These are phyloP conservation scores for Ceratobasidium sp. DNA, from an alignment of 1,284 basidiomycete species.

Conservation along the genomic window DNA sequence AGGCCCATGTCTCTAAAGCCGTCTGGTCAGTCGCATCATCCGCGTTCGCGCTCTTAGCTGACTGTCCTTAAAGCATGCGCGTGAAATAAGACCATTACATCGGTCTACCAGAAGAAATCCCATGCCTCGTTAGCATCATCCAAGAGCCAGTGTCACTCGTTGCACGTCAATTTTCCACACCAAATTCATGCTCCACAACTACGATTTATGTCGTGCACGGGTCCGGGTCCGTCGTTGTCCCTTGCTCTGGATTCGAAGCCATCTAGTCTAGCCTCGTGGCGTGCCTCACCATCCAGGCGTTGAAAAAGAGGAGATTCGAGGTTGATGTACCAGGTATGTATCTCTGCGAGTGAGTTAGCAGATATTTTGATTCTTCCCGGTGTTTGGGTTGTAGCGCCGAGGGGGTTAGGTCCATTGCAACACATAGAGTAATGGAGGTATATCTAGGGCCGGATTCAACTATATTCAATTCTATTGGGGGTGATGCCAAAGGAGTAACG, in stretches of 20 bases:
- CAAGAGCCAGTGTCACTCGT: conserved; percentile 58
- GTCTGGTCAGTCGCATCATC: conserved; percentile 26
- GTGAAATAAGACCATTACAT: conserved; percentile 71
- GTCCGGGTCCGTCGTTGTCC: conserved; percentile 76
- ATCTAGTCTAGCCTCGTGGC: conserved; percentile 76
- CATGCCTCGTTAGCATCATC: conserved; percentile 69
- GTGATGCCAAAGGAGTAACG: conserved; percentile 63
- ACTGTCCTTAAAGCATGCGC: conserved; percentile 63
- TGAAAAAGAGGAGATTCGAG: conserved; percentile 58
- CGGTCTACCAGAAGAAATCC: conserved; percentile 70
- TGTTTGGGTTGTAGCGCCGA: conserved; percentile 51
- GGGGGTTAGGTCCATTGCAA: conserved; percentile 59
- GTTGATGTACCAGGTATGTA: conserved; percentile 52
- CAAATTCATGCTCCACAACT: conserved; percentile 57
- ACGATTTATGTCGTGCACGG: conserved; percentile 75
- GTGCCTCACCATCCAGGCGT: conserved; percentile 67
- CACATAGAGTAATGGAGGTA: conserved; percentile 66
- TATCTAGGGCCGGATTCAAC: conserved; percentile 81
- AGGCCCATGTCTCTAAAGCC: conserved; percentile 43
- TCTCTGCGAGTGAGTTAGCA: conserved; percentile 47
- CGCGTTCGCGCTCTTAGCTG: background rate
- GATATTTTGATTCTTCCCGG: background rate
- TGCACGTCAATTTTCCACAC: conserved; percentile 38
- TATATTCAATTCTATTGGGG: conserved; percentile 62
- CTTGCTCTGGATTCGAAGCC: conserved; percentile 79